phyloP scores from a whole-genome alignment of 2,329 filamentous ascomycete species.

The Fusarium illudens region DNA sequence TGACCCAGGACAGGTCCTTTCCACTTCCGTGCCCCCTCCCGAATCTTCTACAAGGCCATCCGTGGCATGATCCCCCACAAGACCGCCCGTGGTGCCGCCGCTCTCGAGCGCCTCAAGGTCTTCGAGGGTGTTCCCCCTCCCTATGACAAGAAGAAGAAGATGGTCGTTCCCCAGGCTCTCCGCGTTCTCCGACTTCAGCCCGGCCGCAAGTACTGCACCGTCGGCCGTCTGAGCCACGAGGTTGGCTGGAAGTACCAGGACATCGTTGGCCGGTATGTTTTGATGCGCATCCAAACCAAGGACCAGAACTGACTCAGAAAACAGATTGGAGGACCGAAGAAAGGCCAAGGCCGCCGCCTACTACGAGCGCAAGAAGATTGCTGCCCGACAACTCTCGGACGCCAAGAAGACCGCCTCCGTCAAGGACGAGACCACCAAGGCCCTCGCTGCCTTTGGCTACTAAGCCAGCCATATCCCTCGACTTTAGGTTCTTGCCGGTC shows the following conservation, averaged over 20 bases:
- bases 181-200: constrained; percentile 96
- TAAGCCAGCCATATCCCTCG: constrained; percentile 60
- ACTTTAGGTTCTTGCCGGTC: constrained; percentile 41
- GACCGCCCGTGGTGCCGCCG: constrained; percentile 95
- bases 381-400: constrained; percentile 87
- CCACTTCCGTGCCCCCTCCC: constrained; percentile 99
- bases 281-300: neutral
- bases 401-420: constrained; percentile 92
- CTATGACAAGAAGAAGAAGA: constrained; percentile 99
- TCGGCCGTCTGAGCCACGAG: constrained; percentile 97
- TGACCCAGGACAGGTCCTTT: constrained; percentile 77
- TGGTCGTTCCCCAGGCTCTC: constrained; percentile 98
- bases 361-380: constrained; percentile 99
- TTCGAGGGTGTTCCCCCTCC: constrained; percentile 99
- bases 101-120: constrained; percentile 98
- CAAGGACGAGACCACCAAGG: constrained; percentile 85
- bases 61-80: constrained; percentile 99
- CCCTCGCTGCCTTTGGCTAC: constrained; percentile 91
- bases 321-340: constrained; percentile 97
- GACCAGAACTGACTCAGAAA: constrained; percentile 29
- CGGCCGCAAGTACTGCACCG: constrained; percentile 99
- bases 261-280: constrained; percentile 91
- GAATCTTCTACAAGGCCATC: constrained; percentile 99
- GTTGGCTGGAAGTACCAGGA: constrained; percentile 99
- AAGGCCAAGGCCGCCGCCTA: constrained; percentile 99